Percentiles rank a stretch among this genome's conserved stretches.
phyloP scores from a whole-genome alignment of 495 filamentous ascomycete species.

The Tuber umbilicatum region DNA sequence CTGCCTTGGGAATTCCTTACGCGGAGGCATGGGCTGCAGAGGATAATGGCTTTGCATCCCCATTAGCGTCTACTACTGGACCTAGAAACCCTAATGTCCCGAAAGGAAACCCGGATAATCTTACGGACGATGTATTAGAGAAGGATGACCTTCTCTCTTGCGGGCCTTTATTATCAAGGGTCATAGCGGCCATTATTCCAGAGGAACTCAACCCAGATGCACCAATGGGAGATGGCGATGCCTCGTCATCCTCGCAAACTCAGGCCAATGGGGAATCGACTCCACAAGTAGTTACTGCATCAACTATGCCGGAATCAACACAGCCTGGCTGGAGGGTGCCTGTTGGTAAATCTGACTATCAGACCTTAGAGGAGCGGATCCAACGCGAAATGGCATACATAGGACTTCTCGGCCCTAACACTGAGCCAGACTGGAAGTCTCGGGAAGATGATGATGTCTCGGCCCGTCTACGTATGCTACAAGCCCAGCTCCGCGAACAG shows the following conservation, averaged over 20 bases:
- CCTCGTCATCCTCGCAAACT: constrained; percentile 19
- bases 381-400: constrained; percentile 90
- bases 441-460: constrained; percentile 93
- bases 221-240: constrained; percentile 46
- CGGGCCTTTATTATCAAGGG: constrained; percentile 74
- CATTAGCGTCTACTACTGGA: constrained; percentile 42
- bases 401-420: constrained; percentile 69
- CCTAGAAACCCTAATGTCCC: constrained; percentile 70
- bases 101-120: constrained; percentile 71
- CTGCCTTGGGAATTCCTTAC: constrained; percentile 76
- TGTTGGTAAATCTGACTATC: constrained; percentile 66
- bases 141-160: constrained; percentile 77
- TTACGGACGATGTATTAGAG: constrained; percentile 77
- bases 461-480: constrained; percentile 76
- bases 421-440: constrained; percentile 69
- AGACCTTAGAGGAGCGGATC: constrained; percentile 77
- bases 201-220: constrained; percentile 57
- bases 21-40: constrained; percentile 88
- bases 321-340: constrained; percentile 54
- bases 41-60: constrained; percentile 53
- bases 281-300: constrained; percentile 56
- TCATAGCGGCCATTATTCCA: constrained; percentile 74
- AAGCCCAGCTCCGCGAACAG: constrained; percentile 70
- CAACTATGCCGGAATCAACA: constrained; percentile 66
- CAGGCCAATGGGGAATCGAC: constrained; percentile 50